Evolutionary conservation across 2,329 filamentous ascomycete genomes (phyloP), one percentile per base, ranked within the genome.

Genomic region (Verticillium longisporum): DNA sequence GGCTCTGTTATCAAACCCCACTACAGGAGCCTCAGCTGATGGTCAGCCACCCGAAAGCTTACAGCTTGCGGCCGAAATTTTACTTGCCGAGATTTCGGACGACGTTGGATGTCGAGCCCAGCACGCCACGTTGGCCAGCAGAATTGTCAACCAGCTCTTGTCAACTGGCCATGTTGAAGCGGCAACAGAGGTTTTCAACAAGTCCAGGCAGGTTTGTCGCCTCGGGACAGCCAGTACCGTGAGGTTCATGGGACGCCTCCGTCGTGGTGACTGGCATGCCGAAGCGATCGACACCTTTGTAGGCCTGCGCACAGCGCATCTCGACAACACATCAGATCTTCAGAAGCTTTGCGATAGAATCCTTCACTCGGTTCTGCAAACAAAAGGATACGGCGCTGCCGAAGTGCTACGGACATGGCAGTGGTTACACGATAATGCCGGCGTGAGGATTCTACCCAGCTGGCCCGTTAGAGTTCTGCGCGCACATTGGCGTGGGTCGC

Each of bases 201-300:
- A 33, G 54, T 18, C 54, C 2, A 32, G 32, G 15, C 13, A 6
- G 6, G 33, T 54, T n/a, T 54, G 45, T 18, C 41, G 53, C 3
- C 33, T 59, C 2, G 45, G 33, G 15, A 26, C 45, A 18, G 21
- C 55, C 37, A 26, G 38, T 15, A 60, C 54, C 9, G 38, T 45
- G 4, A 59, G 59, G 59, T 60, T 63, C 34, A 61, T 65, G 36
- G 26, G 21, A 14, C 50, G 59, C 21, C 62, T 65, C 15, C 32
- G 15, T 4, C 38, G 41, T 7, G 21, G 56, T 14, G 36, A 41
- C 18, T 53, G 64, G 14, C 57, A 58, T 32, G 33, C 33, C 14
- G 41, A 63, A 56, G 61, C 59, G 18, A 60, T 65, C 33, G 64
- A 65, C 33, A 50, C 50, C 7, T 65, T 65, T 32, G 32, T 60